phyloP scores from a whole-genome alignment of 2,329 filamentous ascomycete genomes.

The Fusarium nodosum region DNA sequence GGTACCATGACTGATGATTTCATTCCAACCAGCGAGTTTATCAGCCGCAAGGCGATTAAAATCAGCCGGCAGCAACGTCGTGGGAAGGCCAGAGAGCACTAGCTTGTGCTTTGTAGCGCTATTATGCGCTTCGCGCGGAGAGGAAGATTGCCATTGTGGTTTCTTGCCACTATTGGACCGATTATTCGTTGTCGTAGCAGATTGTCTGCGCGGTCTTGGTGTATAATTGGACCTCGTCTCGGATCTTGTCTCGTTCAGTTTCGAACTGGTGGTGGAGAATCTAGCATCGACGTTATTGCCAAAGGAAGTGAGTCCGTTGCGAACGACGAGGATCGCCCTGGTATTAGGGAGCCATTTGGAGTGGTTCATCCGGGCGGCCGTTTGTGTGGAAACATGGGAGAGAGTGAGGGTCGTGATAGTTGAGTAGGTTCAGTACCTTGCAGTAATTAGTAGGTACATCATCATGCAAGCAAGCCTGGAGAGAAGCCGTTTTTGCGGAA shows the following conservation, averaged over 20 bases:
- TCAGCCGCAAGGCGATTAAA: conserved; percentile 76
- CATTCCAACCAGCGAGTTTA: conserved; percentile 77
- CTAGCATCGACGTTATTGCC: background rate
- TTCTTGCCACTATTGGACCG: background rate
- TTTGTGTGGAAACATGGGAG: conserved; percentile 38
- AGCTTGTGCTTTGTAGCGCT: background rate
- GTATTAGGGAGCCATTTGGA: conserved; percentile 48
- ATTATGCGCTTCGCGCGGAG: background rate
- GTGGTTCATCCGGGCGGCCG: conserved; percentile 51
- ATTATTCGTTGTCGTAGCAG: background rate
- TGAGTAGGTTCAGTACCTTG: conserved; percentile 5
- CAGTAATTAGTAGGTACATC: background rate
- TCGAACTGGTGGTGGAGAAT: background rate
- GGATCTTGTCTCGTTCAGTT: conserved; percentile 1
- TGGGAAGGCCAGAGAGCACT: conserved; percentile 58
- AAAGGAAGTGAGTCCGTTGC: conserved; percentile 22
- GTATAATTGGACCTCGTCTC: background rate
- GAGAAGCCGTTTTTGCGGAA: conserved; percentile 23
- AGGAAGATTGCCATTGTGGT: background rate
- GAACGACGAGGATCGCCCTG: conserved; percentile 38
- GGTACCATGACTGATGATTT: conserved; percentile 70
- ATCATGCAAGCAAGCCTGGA: conserved; percentile 7
- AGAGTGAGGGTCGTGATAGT: background rate
- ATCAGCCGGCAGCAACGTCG: conserved; percentile 74
- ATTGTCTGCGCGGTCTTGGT: background rate